Conservation (phyloP, 306 rosid genomes). For the Rosa lucieae region DNA sequence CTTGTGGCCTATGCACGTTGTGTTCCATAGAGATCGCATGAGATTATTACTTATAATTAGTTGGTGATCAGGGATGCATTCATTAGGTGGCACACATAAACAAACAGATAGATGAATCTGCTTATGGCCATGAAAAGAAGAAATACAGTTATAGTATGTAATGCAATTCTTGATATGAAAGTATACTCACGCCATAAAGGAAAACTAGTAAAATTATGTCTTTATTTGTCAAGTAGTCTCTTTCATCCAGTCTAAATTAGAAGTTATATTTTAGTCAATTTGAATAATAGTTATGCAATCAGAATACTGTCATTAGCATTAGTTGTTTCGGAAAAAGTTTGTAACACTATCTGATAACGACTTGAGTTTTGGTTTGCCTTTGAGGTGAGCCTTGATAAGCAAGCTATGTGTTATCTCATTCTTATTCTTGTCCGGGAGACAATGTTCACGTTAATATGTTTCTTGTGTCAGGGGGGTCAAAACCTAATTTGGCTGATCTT, state of each 20-base stretch:
- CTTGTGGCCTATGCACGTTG: slow-evolving; percentile 7
- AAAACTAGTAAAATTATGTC: not conserved
- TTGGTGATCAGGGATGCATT: not conserved
- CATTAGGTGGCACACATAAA: not conserved
- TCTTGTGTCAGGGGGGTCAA: slow-evolving; percentile 51
- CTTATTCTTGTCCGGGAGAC: not conserved
- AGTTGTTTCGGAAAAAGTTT: not conserved
- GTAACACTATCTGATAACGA: not conserved
- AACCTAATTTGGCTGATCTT: slow-evolving; percentile 58
- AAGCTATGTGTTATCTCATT: not conserved
- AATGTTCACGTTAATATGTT: not conserved
- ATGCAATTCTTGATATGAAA: not conserved
- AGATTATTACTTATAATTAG: not conserved
- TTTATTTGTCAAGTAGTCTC: not conserved
- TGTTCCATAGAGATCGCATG: slow-evolving; percentile 18
- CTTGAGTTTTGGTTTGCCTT: not conserved
- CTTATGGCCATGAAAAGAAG: not conserved
- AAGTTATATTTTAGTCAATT: not conserved
- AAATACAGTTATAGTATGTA: not conserved
- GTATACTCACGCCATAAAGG: not conserved
- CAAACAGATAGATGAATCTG: not conserved
- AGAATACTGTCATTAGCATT: not conserved
- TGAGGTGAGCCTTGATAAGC: not conserved
- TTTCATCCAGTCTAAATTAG: not conserved
- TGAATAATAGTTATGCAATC: not conserved